Evolutionary conservation across 257 asterid species (phyloP), one percentile per base, ranked within the genome.

Genomic region (Agastache rugosa): DNA sequence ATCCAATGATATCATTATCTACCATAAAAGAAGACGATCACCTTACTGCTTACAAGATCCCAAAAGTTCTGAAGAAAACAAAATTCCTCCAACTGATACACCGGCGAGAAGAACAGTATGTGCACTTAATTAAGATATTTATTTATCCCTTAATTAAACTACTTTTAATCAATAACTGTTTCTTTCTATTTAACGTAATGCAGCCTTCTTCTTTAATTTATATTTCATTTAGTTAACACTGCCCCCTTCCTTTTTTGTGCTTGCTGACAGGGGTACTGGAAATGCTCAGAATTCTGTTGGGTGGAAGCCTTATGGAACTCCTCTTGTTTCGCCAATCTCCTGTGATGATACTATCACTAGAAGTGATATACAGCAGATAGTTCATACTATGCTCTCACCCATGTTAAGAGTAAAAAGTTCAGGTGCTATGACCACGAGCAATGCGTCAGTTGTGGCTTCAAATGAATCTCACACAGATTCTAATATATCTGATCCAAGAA

Each of bases 271-370:
- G 88, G 93, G 89, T 79, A 67, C 89, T 72, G 90, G 96, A 61
- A 83, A 84, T 75, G 77, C 90, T 78, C 98, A 88, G 85, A 90
- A 87, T 78, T 65, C 80, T 75, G 55, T 82, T 62, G 93, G 97
- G 63, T 90, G 98, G 98, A 95, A 92, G 87, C 93, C 99, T 42
- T 92, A 91, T 75, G 99, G 99, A 75, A 90, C 98, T 39, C 99
- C 99, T 78, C 96, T 95, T 53, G 99, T 95, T 74, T 90, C 99
- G 23, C 96, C 97, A 61, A 85, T 95, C 83, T 88, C 91, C 29
- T 87, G 93, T 71, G 97, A 92, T 69, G 97, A 92, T 76, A 87
- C 83, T 25, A 79, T 89, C 62, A 95, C 97, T 19, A 85, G 96
- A 77, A 81, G 93, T 63, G 96, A 90, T 73, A 87, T 95, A 80